Conservation (phyloP, 2,329 filamentous ascomycete genomes). For the Blastomyces emzantsi region DNA sequence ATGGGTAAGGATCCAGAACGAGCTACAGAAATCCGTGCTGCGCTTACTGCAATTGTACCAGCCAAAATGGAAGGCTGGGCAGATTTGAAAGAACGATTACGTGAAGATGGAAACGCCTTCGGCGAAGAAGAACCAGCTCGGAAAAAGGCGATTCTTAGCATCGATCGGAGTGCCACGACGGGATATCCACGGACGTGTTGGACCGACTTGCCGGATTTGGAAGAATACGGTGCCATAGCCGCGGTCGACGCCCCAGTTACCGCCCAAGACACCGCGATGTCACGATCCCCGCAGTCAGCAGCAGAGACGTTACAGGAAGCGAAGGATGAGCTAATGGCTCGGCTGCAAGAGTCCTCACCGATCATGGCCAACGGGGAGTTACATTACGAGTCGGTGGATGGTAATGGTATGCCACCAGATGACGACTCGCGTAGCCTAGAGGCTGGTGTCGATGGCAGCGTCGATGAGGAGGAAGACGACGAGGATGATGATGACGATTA, state of each 20-base stretch:
- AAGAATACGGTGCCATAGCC: slow-evolving; percentile 32
- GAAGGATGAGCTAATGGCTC: slow-evolving; percentile 44
- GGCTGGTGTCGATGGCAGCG: slow-evolving; percentile 36
- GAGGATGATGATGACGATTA: slow-evolving; percentile 47
- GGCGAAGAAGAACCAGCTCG: slow-evolving; percentile 24
- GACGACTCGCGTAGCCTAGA: slow-evolving; percentile 37
- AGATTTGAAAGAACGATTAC: slow-evolving; percentile 26
- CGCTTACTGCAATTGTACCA: slow-evolving; percentile 36
- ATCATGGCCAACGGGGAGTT: slow-evolving; percentile 33
- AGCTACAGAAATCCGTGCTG: slow-evolving; percentile 37
- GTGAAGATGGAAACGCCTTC: slow-evolving; percentile 8
- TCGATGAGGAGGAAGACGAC: slow-evolving; percentile 43
- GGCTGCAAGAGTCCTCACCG: slow-evolving; percentile 39
- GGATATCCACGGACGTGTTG: slow-evolving; percentile 35
- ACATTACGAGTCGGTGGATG: slow-evolving; percentile 35
- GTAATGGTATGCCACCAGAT: slow-evolving; percentile 34
- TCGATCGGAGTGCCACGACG: slow-evolving; percentile 33
- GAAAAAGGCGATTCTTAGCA: slow-evolving; percentile 35
- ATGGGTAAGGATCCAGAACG: slow-evolving; percentile 39
- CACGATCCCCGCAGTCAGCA: slow-evolving; percentile 40
- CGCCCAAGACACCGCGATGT: slow-evolving; percentile 39
- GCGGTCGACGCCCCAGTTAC: slow-evolving; percentile 33
- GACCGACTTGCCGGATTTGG: slow-evolving; percentile 38
- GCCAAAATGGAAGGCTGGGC: slow-evolving; percentile 39
- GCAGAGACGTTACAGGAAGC: slow-evolving; percentile 44